Conservation (phyloP, 2,329 filamentous ascomycete genomes). For the Colletotrichum falcatum region DNA sequence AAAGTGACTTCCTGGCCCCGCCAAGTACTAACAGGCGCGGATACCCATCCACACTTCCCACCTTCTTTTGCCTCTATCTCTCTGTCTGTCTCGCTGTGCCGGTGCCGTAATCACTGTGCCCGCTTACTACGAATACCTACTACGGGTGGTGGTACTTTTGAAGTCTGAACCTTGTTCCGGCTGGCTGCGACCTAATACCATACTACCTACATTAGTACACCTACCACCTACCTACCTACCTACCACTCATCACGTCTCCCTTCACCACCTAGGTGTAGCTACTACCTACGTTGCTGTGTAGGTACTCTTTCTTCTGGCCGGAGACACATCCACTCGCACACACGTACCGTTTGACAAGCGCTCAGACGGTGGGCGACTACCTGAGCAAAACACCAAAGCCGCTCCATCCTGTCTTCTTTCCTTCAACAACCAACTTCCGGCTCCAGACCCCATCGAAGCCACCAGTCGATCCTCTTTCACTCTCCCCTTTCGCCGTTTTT, state of each 20-base stretch:
- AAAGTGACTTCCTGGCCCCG: slow-evolving; percentile 29
- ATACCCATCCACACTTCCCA: slow-evolving; percentile 34
- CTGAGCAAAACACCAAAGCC: slow-evolving; percentile 38
- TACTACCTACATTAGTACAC: neutral
- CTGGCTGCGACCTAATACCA: slow-evolving; percentile 5
- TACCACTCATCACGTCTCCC: slow-evolving; percentile 27
- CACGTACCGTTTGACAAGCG: slow-evolving; percentile 41
- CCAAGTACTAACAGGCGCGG: slow-evolving; percentile 25
- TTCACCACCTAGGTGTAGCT: neutral
- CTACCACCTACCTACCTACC: slow-evolving; percentile 25
- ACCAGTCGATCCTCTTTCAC: slow-evolving; percentile 19
- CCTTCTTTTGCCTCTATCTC: slow-evolving; percentile 5
- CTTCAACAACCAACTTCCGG: slow-evolving; percentile 32
- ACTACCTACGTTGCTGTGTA: slow-evolving; percentile 18
- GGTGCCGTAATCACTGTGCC: neutral
- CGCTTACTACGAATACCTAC: neutral
- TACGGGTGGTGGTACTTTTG: neutral
- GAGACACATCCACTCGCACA: slow-evolving; percentile 34
- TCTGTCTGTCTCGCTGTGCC: neutral
- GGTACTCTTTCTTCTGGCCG: slow-evolving; percentile 15
- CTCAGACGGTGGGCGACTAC: slow-evolving; percentile 37
- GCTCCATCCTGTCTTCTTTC: slow-evolving; percentile 29
- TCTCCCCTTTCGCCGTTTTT: slow-evolving; percentile 7
- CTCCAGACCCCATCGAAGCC: slow-evolving; percentile 18
- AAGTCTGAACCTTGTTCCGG: slow-evolving; percentile 8